Evolutionary conservation across 495 filamentous ascomycete species (phyloP), one percentile per base, ranked within the genome.

Genomic region (Aspergillus indologenus): DNA sequence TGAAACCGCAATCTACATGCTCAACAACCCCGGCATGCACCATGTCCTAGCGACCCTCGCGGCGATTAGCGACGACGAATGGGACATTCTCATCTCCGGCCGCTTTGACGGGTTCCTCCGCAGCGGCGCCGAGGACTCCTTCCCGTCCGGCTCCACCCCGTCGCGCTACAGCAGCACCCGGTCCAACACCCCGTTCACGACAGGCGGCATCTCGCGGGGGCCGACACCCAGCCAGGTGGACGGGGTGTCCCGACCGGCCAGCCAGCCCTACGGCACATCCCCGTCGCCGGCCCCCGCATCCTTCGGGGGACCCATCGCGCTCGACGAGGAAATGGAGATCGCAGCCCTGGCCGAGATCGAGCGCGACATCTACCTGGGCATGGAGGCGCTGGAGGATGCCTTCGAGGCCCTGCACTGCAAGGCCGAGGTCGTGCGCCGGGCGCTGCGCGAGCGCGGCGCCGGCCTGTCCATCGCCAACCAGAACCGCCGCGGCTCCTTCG

Each of bases 41-140:
- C 86, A 90, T 64, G 85, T 96, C 12, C 84, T 99, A 21, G 84
- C 87, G 24, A 97, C 94, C 1, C 84, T 99, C 26, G 86, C 91
- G 18, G 87, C 88, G 43, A 91, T 99, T 66, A 91, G 84, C 62
- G 81, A 87, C 24, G 85, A 85, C 17, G 95, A 99, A 69, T 97
- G 96, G 92, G 95, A 99, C 43, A 92, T 99, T 45, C 83, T 99
- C 29, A 90, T 88, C 24, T 97, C 93, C 0, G 95, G 95, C 23
- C 90, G 93, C 42, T 98, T 99, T 66, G 94, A 98, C 68, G 93
- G 93, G 5, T 98, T 98, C 75, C 83, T 98, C 19, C 94, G 92
- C 84, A 92, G 90, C 45, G 92, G 92, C n/a, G 90, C 89, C 31
- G 92, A 96, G 63, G 82, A 83, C 56, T 61, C 76, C 15, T 65